Conservation (phyloP, 306 rosid genomes). For the Gillenia trifoliata region DNA sequence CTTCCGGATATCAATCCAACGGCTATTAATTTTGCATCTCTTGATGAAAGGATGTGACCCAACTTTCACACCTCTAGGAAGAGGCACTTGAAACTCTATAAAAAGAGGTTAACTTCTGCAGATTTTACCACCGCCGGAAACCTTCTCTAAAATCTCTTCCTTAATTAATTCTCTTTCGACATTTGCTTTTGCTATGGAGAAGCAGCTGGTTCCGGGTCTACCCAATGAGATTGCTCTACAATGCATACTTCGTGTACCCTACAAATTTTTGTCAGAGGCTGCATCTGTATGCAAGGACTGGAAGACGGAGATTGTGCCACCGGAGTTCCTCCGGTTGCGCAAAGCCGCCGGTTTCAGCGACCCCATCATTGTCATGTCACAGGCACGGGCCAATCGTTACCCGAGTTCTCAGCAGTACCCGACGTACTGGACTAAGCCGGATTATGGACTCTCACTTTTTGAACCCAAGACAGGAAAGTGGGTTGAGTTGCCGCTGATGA, state of each 20-base stretch:
- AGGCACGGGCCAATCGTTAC: too few relatives aligned
- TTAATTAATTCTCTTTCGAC: too few relatives aligned
- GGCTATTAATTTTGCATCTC: too few relatives aligned
- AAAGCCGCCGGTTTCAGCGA: slow-evolving; percentile 20
- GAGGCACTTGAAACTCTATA: too few relatives aligned
- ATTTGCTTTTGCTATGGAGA: too few relatives aligned
- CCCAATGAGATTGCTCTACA: slow-evolving; percentile 61
- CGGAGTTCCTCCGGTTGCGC: slow-evolving; percentile 50
- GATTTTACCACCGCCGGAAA: too few relatives aligned
- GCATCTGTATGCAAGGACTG: slow-evolving; percentile 47
- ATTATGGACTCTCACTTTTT: slow-evolving; percentile 32
- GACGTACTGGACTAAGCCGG: slow-evolving; percentile 38
- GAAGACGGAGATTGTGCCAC: slow-evolving; percentile 46
- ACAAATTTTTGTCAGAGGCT: slow-evolving; percentile 31
- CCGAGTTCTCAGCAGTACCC: too few relatives aligned
- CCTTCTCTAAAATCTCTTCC: too few relatives aligned
- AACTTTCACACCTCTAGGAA: too few relatives aligned
- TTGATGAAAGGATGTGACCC: too few relatives aligned
- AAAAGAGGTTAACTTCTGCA: too few relatives aligned
- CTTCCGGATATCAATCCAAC: too few relatives aligned
- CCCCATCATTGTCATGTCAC: slow-evolving; percentile 49
- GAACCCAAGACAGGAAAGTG: slow-evolving; percentile 44
- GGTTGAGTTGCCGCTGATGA: slow-evolving; percentile 42
- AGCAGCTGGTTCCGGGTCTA: slow-evolving; percentile 56
- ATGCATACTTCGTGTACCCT: slow-evolving; percentile 46